phyloP scores from a whole-genome alignment of 2,329 filamentous ascomycete species.

The Fusarium compactum region DNA sequence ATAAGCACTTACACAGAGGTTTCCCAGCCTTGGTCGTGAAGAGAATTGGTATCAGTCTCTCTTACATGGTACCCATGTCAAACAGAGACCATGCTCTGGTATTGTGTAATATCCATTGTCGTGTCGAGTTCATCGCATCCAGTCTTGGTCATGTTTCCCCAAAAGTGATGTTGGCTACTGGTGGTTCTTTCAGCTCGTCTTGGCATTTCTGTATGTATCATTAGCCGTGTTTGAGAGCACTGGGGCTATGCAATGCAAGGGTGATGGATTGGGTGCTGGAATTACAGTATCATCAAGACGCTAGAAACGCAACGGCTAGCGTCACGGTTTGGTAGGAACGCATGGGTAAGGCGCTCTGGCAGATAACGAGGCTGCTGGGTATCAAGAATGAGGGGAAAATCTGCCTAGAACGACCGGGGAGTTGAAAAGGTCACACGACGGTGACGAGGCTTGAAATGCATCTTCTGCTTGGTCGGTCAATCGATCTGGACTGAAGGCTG shows the following conservation, averaged over 20 bases:
- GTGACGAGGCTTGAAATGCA: slow-evolving; percentile 22
- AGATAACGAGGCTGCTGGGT: slow-evolving; percentile 30
- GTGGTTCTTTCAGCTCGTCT: slow-evolving; percentile 41
- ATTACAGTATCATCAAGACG: slow-evolving; percentile 13
- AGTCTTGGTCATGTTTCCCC: slow-evolving; percentile 20
- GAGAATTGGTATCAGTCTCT: background rate
- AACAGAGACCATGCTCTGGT: background rate
- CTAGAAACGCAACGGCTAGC: slow-evolving; percentile 35
- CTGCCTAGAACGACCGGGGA: slow-evolving; percentile 22
- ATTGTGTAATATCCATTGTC: slow-evolving; percentile 16
- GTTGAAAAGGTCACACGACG: slow-evolving; percentile 35
- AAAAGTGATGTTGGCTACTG: slow-evolving; percentile 1
- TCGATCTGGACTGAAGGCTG: slow-evolving; percentile 26
- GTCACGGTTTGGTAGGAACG: slow-evolving; percentile 20
- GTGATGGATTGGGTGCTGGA: slow-evolving; percentile 24
- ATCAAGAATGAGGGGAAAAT: slow-evolving; percentile 24
- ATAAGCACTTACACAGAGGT: background rate
- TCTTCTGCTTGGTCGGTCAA: slow-evolving; percentile 12
- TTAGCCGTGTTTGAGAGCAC: slow-evolving; percentile 11
- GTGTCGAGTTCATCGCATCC: background rate
- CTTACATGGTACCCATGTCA: background rate
- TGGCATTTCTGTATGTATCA: slow-evolving; percentile 19
- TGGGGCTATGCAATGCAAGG: slow-evolving; percentile 45
- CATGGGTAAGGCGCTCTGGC: slow-evolving; percentile 39
- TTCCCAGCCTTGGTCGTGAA: background rate